These are phyloP conservation scores for Pseudogymnoascus sp. DNA, from an alignment of 2,329 filamentous ascomycete species.

Conservation along the genomic window DNA sequence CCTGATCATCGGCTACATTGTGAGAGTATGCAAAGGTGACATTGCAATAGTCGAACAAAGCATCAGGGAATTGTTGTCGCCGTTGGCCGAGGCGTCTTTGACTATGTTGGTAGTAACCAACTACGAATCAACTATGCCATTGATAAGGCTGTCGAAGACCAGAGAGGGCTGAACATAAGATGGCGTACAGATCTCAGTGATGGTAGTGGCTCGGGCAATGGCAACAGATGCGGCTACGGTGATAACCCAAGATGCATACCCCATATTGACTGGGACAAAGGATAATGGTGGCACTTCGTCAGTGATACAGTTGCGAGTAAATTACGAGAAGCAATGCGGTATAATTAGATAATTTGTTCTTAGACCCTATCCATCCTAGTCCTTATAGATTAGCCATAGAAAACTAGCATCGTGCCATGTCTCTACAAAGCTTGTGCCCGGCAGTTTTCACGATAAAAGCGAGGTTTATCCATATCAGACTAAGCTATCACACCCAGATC, in stretches of 20 bases:
- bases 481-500: background rate
- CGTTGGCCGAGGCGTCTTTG: conserved; percentile 26
- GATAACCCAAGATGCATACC: background rate
- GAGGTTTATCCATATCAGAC: background rate
- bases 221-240: background rate
- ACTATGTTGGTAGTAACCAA: conserved; percentile 31
- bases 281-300: background rate
- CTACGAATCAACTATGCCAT: conserved; percentile 22
- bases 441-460: background rate
- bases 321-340: background rate
- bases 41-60: conserved; percentile 35
- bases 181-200: conserved; percentile 6
- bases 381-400: background rate
- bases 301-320: background rate
- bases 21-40: conserved; percentile 39
- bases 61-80: conserved; percentile 25
- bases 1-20: conserved; percentile 29
- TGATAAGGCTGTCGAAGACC: background rate
- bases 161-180: conserved; percentile 8
- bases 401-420: background rate
- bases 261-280: conserved; percentile 4
- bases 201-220: conserved; percentile 1
- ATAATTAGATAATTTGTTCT: background rate
- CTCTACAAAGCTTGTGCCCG: conserved; percentile 1
- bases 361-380: background rate